These are phyloP conservation scores for Acer saccharum DNA, from an alignment of 345 rosid species.

Conservation along the genomic window DNA sequence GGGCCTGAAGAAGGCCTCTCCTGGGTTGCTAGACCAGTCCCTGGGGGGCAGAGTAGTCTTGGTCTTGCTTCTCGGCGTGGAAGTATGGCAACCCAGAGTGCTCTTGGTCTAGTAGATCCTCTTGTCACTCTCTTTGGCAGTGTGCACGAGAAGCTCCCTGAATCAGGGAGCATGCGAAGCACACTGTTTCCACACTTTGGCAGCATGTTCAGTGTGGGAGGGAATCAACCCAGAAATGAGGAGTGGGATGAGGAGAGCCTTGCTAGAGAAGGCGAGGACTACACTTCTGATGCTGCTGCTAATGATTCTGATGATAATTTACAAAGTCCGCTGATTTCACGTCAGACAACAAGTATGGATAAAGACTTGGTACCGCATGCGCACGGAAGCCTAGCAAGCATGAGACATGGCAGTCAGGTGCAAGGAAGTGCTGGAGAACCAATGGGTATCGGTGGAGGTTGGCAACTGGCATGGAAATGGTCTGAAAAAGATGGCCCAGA, in stretches of 20 bases:
- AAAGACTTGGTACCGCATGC: conserved; percentile 54
- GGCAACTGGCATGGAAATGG: conserved; percentile 99
- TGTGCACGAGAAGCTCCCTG: conserved; percentile 83
- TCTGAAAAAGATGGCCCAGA: conserved; percentile 67
- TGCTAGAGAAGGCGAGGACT: conserved; percentile 68
- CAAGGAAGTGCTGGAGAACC: conserved; percentile 61
- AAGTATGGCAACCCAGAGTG: conserved; percentile 56
- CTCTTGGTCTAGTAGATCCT: conserved; percentile 68
- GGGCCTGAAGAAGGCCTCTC: conserved; percentile 81
- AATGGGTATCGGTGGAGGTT: conserved; percentile 88
- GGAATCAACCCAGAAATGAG: conserved; percentile 65
- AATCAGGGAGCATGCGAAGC: conserved; percentile 88
- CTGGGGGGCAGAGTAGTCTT: conserved; percentile 64
- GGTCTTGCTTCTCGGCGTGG: conserved; percentile 72
- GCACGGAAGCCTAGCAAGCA: conserved; percentile 55
- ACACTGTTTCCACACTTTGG: conserved; percentile 89
- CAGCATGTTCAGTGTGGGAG: conserved; percentile 96
- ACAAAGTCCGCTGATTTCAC: conserved; percentile 89
- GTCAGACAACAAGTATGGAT: conserved; percentile 78
- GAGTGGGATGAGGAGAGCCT: conserved; percentile 91
- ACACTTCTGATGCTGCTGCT: conserved; percentile 63
- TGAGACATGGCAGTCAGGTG: conserved; percentile 58
- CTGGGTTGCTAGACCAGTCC: conserved; percentile 90
- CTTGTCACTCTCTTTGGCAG: conserved; percentile 87
- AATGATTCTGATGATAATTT: conserved; percentile 75